Evolutionary conservation across 805 yeast species (phyloP).

Genomic region (Suhomyces sp.): DNA sequence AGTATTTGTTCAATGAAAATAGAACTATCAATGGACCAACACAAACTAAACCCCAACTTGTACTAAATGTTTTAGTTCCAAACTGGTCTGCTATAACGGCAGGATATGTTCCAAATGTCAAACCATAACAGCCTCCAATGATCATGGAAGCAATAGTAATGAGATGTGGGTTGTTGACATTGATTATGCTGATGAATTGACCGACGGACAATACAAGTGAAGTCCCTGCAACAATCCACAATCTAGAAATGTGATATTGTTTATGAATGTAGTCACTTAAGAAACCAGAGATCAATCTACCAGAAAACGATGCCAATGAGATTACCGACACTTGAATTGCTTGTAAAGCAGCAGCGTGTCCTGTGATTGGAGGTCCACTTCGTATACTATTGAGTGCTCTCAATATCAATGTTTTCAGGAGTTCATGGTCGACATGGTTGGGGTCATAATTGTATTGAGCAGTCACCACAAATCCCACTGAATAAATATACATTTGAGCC

Average conservation of each 20-base stretch:
- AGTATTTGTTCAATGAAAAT: constrained; percentile 50
- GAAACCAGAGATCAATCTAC: constrained; percentile 65
- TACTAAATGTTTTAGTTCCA: constrained; percentile 66
- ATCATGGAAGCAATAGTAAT: constrained; percentile 52
- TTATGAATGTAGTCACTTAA: constrained; percentile 60
- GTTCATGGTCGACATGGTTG: neutral
- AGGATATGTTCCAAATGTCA: constrained; percentile 72
- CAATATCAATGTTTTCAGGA: no score
- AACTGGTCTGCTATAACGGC: constrained; percentile 71
- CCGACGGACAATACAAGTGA: constrained; percentile 35
- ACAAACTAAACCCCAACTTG: constrained; percentile 74
- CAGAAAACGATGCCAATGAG: constrained; percentile 64
- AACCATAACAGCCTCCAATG: constrained; percentile 68
- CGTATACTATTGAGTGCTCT: neutral
- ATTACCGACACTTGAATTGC: constrained; percentile 70
- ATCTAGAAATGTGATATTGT: constrained; percentile 52
- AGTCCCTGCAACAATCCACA: constrained; percentile 61
- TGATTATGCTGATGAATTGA: constrained; percentile 33
- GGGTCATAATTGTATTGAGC: constrained; percentile 33
- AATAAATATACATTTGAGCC: constrained; percentile 71
- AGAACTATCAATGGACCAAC: constrained; percentile 66
- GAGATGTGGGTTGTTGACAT: constrained; percentile 28
- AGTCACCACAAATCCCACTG: constrained; percentile 69
- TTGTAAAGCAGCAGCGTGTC: constrained; percentile 48
- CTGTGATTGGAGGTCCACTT: constrained; percentile 8